Evolutionary conservation across 768 basidiomycete species (phyloP), one percentile per base, ranked within the genome.

Genomic region (Termitomyces sp.): DNA sequence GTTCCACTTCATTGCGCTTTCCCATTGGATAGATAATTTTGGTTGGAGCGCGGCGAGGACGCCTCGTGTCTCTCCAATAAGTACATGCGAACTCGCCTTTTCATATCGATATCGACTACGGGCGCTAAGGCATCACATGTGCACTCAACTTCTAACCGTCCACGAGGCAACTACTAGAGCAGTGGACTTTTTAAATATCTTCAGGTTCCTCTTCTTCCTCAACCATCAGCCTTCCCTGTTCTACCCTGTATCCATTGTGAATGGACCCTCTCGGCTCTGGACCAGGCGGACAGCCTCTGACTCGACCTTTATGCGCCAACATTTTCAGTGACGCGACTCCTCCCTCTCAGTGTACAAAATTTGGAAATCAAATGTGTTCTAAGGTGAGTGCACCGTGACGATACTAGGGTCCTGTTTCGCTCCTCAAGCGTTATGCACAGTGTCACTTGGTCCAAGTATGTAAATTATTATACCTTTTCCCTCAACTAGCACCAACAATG

Each of bases 241-340:
- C n/a, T n/a, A n/a, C n/a, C n/a, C n/a, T n/a, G n/a, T n/a, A n/a
- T n/a, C n/a, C n/a, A n/a, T n/a, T 51, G 24, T 18, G 8, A 50
- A 37, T 50, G 50, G 26, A 13, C 18, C 4, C 26, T 18, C 50
- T 72, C 53, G 71, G 71, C n/a, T 70, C 70, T 52, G 64, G 59
- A 14, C 61, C 60, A 12, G 58, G 61, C 40, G 68, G 70, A 13
- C 59, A 56, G 30, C 62, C 70, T 3, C 59, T 71, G 20, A 65
- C 64, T 47, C 62, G 60, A 42, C 58, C 64, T 24, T 56, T 65
- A 57, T 72, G 71, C 52, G 69, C 64, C n/a, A 71, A 70, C 46
- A 45, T 60, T 27, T 52, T 49, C 32, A 56, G 34, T 12, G 56
- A 51, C 18, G 50, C 6, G 18, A 51, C 24, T 36, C 43, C 8